phyloP scores from a whole-genome alignment of 148 eudicot species.

The Vaccinium macrocarpon region DNA sequence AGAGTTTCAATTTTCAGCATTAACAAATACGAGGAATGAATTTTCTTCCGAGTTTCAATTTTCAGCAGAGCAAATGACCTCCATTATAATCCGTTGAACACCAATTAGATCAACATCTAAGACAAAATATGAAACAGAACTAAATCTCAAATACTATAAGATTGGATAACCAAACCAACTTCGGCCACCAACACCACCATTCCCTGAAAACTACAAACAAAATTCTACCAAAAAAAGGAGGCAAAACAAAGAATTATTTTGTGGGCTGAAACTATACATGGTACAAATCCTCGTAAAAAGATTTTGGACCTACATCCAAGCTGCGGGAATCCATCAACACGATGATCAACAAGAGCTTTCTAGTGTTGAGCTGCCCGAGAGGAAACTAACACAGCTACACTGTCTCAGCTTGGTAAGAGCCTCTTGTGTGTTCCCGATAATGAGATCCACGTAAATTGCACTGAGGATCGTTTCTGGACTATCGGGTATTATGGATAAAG shows the following conservation, averaged over 20 bases:
- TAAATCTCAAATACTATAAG: conserved; percentile 32
- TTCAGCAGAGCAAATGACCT: background rate
- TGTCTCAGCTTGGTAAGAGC: conserved; percentile 69
- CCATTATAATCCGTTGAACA: background rate
- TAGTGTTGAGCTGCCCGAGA: conserved; percentile 35
- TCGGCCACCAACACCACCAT: conserved; percentile 31
- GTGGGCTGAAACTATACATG: conserved; percentile 51
- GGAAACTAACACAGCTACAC: conserved; percentile 49
- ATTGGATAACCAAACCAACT: conserved; percentile 25
- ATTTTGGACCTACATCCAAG: conserved; percentile 43
- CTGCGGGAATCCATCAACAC: conserved; percentile 19
- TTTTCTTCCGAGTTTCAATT: background rate
- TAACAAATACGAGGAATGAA: background rate
- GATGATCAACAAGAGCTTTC: conserved; percentile 42
- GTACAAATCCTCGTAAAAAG: conserved; percentile 54
- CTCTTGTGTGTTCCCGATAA: conserved; percentile 47
- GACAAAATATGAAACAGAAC: conserved; percentile 19
- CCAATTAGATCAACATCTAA: background rate
- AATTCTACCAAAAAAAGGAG: background rate
- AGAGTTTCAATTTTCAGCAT: background rate
- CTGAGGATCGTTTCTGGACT: conserved; percentile 64
- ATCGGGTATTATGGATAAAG: conserved; percentile 50
- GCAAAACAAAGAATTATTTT: background rate
- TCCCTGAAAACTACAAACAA: conserved; percentile 22
- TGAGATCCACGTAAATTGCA: conserved; percentile 62